Evolutionary conservation across 495 filamentous ascomycete species (phyloP).

Genomic region (Ramalina intermedia): DNA sequence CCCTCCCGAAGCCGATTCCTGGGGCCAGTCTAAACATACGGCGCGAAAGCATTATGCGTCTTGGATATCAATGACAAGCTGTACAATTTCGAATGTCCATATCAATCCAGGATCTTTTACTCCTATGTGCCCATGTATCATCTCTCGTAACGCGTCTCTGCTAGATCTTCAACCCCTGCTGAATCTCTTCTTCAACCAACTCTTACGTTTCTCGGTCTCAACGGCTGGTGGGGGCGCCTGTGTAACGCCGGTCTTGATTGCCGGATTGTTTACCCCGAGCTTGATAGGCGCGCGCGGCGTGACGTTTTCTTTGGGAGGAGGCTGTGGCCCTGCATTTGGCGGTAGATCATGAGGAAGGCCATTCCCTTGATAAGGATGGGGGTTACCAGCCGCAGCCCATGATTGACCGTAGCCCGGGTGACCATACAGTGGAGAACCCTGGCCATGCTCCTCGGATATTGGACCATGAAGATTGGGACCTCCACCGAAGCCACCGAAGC

Average conservation of each 20-base stretch:
- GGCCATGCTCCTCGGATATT: constrained; percentile 23
- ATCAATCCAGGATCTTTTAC: background rate
- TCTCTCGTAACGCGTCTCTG: constrained; percentile 1
- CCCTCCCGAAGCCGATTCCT: too few species aligned
- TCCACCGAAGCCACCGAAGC: constrained; percentile 35
- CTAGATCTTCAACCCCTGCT: constrained; percentile 39
- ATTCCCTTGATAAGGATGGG: constrained; percentile 15
- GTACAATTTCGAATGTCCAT: too few species aligned
- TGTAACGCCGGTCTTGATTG: background rate
- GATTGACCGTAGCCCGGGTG: constrained; percentile 13
- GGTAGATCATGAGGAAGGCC: constrained; percentile 18
- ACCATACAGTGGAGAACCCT: constrained; percentile 15
- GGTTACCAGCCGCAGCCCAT: constrained; percentile 10
- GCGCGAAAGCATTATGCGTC: too few species aligned
- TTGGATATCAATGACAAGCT: too few species aligned
- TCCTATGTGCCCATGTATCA: constrained; percentile 3
- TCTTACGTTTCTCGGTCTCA: constrained; percentile 60
- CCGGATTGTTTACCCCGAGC: background rate
- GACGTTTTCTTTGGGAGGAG: constrained; percentile 11
- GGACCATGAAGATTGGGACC: constrained; percentile 25
- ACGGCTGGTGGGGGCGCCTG: constrained; percentile 19
- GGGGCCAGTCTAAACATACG: too few species aligned
- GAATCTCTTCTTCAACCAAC: constrained; percentile 75
- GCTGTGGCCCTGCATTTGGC: constrained; percentile 6
- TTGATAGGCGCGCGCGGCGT: constrained; percentile 11